These are phyloP conservation scores for Selaginella tamariscina DNA, from an alignment of 75 land plant genomes.

Conservation along the genomic window DNA sequence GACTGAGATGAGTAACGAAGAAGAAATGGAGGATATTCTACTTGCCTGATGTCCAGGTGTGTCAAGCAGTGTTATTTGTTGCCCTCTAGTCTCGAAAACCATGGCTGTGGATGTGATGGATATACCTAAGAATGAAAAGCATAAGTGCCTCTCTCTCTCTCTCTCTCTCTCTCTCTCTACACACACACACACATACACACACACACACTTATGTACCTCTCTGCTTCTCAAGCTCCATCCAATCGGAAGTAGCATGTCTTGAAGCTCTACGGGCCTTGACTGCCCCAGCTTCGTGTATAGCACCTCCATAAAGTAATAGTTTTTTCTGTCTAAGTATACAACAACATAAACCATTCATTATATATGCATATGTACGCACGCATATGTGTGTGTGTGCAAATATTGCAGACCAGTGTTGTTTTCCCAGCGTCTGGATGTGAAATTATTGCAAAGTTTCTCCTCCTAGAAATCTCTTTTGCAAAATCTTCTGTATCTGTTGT, in stretches of 20 bases:
- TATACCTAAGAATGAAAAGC: slow-evolving; percentile 33
- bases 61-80: slow-evolving; percentile 32
- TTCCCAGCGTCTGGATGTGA: slow-evolving; percentile 48
- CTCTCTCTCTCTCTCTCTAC: too few relatives aligned
- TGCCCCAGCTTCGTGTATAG: slow-evolving; percentile 47
- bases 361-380: too few relatives aligned
- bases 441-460: slow-evolving; percentile 42
- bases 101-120: slow-evolving; percentile 44
- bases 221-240: slow-evolving; percentile 48
- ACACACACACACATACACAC: neutral
- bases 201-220: slow-evolving; percentile 18
- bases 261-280: slow-evolving; percentile 42
- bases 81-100: slow-evolving; percentile 34
- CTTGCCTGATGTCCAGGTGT: slow-evolving; percentile 41
- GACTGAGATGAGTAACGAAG: neutral
- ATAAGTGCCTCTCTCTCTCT: too few relatives aligned
- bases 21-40: neutral
- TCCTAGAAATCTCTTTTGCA: slow-evolving; percentile 21
- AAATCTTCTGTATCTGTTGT: slow-evolving; percentile 14
- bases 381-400: too few relatives aligned
- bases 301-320: slow-evolving; percentile 43
- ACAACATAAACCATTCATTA: too few relatives aligned
- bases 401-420: slow-evolving; percentile 36
- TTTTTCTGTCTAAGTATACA: slow-evolving; percentile 44
- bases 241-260: slow-evolving; percentile 40